phyloP scores from a whole-genome alignment of 2,329 filamentous ascomycete species.

The Ustulina deusta region DNA sequence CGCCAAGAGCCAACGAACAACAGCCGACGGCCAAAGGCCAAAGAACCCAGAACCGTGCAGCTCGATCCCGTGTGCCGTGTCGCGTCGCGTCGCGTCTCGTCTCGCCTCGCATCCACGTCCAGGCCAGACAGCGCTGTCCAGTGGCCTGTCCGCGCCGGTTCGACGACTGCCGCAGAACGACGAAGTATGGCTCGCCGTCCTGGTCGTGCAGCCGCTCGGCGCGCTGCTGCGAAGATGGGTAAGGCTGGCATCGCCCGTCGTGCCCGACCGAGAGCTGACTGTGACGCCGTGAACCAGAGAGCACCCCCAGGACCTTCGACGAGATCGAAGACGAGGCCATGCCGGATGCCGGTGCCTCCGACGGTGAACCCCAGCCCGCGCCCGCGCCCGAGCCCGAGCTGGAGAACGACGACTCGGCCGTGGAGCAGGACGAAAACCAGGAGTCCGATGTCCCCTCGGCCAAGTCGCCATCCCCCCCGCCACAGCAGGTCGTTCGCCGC shows the following conservation, averaged over 20 bases:
- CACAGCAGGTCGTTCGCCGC: constrained; percentile 74
- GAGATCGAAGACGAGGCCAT: constrained; percentile 64
- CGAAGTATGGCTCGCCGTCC: constrained; percentile 54
- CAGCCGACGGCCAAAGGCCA: neutral
- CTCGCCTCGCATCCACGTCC: too few relatives aligned
- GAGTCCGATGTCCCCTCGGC: constrained; percentile 55
- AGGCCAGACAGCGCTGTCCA: neutral
- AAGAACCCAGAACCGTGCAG: neutral
- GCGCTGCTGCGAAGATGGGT: constrained; percentile 52
- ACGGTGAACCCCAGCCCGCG: constrained; percentile 44
- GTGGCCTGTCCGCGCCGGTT: neutral
- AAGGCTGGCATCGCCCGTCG: neutral
- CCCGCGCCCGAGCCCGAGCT: constrained; percentile 55
- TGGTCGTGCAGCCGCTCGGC: constrained; percentile 59
- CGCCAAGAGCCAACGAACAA: neutral
- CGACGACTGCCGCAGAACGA: neutral
- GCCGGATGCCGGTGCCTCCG: constrained; percentile 59
- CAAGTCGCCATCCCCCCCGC: constrained; percentile 67
- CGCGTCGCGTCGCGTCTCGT: too few relatives aligned
- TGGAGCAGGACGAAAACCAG: constrained; percentile 50
- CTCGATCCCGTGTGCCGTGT: neutral
- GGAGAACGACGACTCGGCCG: constrained; percentile 55
- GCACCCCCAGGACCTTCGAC: constrained; percentile 62
- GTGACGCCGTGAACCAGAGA: constrained; percentile 53
- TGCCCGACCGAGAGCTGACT: constrained; percentile 8